Evolutionary conservation across 345 rosid species (phyloP), one percentile per base, ranked within the genome.

Genomic region (Nasturtium officinale): DNA sequence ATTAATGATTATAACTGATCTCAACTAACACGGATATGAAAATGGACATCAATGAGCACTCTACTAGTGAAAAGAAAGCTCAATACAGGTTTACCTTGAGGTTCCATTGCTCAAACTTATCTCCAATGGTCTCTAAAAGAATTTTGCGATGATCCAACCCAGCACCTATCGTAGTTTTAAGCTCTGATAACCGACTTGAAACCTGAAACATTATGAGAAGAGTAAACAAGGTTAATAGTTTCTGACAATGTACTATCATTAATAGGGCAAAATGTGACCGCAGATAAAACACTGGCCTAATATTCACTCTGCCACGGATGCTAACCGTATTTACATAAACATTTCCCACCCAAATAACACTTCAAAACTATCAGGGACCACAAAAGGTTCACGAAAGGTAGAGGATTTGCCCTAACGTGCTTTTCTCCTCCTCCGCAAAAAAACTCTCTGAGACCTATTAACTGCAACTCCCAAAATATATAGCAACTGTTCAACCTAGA

Each of bases 71-170:
- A 64, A 70, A 46, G 33, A 61, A 61, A 54, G 33, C 57, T 46
- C 59, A 21, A 56, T 35, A 70, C 28, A 56, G 51, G 33, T 62
- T 10, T 10, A 95, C 97, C 92, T 86, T 80, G 65, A 82, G 77
- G 72, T 78, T 91, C 98, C 96, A 91, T 65, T 72, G 94, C 85
- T 85, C 96, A 83, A 81, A 90, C 72, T 85, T 85, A 18, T 91
- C 96, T 30, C 80, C 88, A 77, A 91, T 87, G 52, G 83, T 84
- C 82, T 72, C 86, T 82, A 95, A 79, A 83, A 91, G 82, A 78
- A 67, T 80, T 71, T 78, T 80, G 68, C 91, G 85, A 10, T 83
- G 96, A 77, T 65, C 45, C 67, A 83, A 72, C 63, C 99, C 99
- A 65, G 86, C 83, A 84, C 83, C 86, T 56, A 88, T 70, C 32